Evolutionary conservation across 2,329 filamentous ascomycete species (phyloP), one percentile per base, ranked within the genome.

Genomic region (Zymoseptoria ardabiliae): DNA sequence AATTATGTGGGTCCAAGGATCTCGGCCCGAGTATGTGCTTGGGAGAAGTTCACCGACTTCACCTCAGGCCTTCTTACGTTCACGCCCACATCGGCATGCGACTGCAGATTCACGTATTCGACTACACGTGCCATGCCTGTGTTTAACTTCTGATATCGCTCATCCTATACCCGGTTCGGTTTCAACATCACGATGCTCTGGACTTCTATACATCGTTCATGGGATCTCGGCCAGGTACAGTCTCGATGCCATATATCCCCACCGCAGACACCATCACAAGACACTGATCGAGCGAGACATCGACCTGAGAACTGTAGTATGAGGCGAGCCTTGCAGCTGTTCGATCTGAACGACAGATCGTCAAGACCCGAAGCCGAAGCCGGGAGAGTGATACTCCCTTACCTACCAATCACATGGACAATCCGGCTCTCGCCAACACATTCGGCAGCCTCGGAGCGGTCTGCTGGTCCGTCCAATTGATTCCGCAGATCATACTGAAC

Each of bases 401-500:
- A 17, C 17, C 35, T 41, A 41, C 10, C 10, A 17, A 13, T 4
- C 10, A 17, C 35, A 65, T 66, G 64, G 58, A 62, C 55, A 62
- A 62, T n/a, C 57, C 59, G 35, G 49, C 56, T 3, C 20, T 65
- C 2, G 81, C 84, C 2, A 85, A 85, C 65, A 75, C 81, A 0
- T 77, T 86, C 1, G 84, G 84, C 0, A 85, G 81, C 0, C 68
- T 84, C 0, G 84, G 84, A 10, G 84, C 84, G 41, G 72, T 84
- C 13, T 88, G 85, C 70, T 88, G 85, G 86, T 87, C 84, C 19
- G 75, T 87, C n/a, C 68, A 89, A 80, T 76, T 89, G 23, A 81
- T 89, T 23, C 86, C 87, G 0, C 87, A 90, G 69, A 88, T 89
- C 54, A 71, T 85, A 35, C 81, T 88, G 66, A 90, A 90, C 67